phyloP scores from a whole-genome alignment of 306 rosid species.

The Cicer cuneatum region DNA sequence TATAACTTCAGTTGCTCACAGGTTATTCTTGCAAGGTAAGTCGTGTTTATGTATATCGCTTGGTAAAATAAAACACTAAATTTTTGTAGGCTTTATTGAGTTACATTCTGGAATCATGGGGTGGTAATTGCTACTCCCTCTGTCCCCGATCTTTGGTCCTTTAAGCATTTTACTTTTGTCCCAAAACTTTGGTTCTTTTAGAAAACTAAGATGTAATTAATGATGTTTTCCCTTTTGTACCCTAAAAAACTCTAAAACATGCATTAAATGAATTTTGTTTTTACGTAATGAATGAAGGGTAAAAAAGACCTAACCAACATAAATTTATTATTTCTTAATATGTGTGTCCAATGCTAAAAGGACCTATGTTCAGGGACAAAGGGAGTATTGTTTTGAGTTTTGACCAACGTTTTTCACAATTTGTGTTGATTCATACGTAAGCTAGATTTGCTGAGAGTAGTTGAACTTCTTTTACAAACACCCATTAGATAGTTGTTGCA shows the following conservation, averaged over 20 bases:
- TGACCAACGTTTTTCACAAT: neutral
- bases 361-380: too few species aligned
- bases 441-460: slow-evolving; percentile 19
- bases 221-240: too few species aligned
- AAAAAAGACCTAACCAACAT: too few species aligned
- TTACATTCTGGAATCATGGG: neutral
- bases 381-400: neutral
- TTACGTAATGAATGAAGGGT: too few species aligned
- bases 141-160: too few species aligned
- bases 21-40: slow-evolving; percentile 80
- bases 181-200: too few species aligned
- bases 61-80: slow-evolving; percentile 20
- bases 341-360: too few species aligned
- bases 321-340: too few species aligned
- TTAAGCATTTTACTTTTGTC: too few species aligned
- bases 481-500: neutral
- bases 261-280: too few species aligned
- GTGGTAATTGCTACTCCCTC: neutral
- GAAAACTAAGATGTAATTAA: too few species aligned
- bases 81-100: neutral
- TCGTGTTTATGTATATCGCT: slow-evolving; percentile 29
- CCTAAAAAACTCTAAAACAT: too few species aligned
- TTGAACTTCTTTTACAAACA: slow-evolving; percentile 19
- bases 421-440: slow-evolving; percentile 15
- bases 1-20: slow-evolving; percentile 74